Conservation (phyloP, 495 filamentous ascomycete genomes). For the Hapsidospora chrysogenum region DNA sequence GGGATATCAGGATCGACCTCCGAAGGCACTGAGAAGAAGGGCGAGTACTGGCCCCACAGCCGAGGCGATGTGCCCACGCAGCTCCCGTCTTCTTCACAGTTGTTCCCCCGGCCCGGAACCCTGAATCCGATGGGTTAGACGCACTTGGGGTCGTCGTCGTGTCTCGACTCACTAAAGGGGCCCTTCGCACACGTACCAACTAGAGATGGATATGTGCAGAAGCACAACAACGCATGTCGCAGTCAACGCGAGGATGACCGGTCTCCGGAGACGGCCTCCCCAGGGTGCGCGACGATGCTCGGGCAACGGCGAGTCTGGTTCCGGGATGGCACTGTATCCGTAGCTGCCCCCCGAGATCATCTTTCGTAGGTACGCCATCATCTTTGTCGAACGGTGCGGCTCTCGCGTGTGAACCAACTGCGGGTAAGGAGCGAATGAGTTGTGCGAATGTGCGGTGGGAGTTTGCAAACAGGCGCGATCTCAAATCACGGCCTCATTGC, state of each 20-base stretch:
- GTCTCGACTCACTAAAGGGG: too few relatives aligned
- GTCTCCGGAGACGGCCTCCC: neutral
- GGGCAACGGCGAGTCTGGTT: constrained; percentile 1
- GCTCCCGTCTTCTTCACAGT: neutral
- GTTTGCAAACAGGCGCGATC: too few relatives aligned
- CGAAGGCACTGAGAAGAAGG: constrained; percentile 58
- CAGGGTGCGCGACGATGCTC: neutral
- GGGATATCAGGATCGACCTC: constrained; percentile 40
- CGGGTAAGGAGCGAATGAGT: too few relatives aligned
- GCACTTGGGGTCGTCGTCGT: too few relatives aligned
- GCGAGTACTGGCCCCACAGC: constrained; percentile 76
- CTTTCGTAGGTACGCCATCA: neutral
- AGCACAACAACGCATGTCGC: neutral
- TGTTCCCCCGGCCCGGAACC: neutral
- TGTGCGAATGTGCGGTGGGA: too few relatives aligned
- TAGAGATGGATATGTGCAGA: too few relatives aligned
- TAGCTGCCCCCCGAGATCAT: constrained; percentile 5
- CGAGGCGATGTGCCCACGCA: constrained; percentile 44
- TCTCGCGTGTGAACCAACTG: too few relatives aligned
- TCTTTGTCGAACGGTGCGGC: too few relatives aligned
- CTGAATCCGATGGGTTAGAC: too few relatives aligned
- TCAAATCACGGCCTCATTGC: too few relatives aligned
- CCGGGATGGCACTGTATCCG: constrained; percentile 12
- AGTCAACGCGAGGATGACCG: neutral
- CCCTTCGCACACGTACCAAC: too few relatives aligned